These are phyloP conservation scores for Viridothelium virens DNA, from an alignment of 495 filamentous ascomycete genomes.

Conservation along the genomic window DNA sequence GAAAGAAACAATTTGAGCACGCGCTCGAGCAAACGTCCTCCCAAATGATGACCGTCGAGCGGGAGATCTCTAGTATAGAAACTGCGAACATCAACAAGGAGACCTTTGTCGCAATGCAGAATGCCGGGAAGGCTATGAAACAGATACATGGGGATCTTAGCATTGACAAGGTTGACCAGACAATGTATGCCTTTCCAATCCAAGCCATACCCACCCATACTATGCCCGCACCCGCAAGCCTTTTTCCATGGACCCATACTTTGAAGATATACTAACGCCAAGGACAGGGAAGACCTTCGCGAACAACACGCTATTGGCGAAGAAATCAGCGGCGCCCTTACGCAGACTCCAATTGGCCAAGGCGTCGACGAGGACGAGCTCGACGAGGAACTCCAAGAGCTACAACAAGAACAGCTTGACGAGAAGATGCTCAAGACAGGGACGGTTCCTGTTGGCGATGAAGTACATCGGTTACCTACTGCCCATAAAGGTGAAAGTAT, in stretches of 20 bases:
- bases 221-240: background rate
- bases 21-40: conserved; percentile 80
- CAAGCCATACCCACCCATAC: background rate
- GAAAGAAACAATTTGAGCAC: conserved; percentile 90
- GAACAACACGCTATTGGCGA: conserved; percentile 89
- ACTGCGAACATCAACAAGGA: conserved; percentile 98
- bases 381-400: conserved; percentile 69
- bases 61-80: conserved; percentile 94
- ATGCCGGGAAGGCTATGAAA: conserved; percentile 80
- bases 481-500: conserved; percentile 65
- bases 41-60: conserved; percentile 86
- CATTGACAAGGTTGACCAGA: conserved; percentile 86
- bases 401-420: conserved; percentile 77
- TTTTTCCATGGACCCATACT: background rate
- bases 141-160: conserved; percentile 83
- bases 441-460: conserved; percentile 60
- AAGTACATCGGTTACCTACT: conserved; percentile 63
- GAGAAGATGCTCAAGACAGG: conserved; percentile 89
- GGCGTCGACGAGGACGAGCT: conserved; percentile 80
- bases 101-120: conserved; percentile 89
- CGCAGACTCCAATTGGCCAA: conserved; percentile 58
- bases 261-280: background rate
- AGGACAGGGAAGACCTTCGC: conserved; percentile 73
- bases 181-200: conserved; percentile 63
- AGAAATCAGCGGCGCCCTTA: conserved; percentile 83